A percentile compares a stretch with the other conserved stretches of the same genome.
Conservation (phyloP, 1,284 basidiomycete species). For the Coriolopsis trogii region DNA sequence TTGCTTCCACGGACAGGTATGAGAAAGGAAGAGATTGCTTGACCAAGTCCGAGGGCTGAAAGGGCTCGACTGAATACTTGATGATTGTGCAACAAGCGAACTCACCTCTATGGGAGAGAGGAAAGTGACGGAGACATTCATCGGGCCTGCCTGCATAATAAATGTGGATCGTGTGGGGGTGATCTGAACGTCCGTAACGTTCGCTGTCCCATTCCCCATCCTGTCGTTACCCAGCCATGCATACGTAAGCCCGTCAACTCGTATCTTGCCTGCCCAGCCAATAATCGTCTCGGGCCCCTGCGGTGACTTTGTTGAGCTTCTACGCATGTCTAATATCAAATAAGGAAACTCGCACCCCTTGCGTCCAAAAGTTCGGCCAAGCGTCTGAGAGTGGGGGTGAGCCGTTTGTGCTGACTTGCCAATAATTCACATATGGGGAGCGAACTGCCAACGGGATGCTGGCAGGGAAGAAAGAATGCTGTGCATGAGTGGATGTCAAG, state of each 20-base stretch:
- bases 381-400: conserved; percentile 1
- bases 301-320: not conserved
- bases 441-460: conserved; percentile 21
- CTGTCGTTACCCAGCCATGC: conserved; percentile 21
- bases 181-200: conserved; percentile 16
- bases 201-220: not conserved
- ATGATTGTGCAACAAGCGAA: not conserved
- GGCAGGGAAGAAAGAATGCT: conserved; percentile 11
- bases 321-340: not conserved
- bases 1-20: conserved; percentile 33
- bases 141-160: conserved; percentile 22
- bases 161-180: conserved; percentile 23
- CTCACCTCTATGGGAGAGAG: conserved; percentile 28
- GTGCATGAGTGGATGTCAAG: not conserved
- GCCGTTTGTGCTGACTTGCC: conserved; percentile 6
- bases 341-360: not conserved
- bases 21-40: conserved; percentile 37
- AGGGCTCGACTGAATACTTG: not conserved
- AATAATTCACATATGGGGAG: conserved; percentile 21
- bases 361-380: conserved; percentile 23
- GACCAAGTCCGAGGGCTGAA: conserved; percentile 33
- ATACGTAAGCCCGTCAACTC: conserved; percentile 25
- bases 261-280: conserved; percentile 25
- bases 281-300: not conserved
- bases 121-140: conserved; percentile 25